Evolutionary conservation across 768 basidiomycete genomes (phyloP).

Genomic region (Termitomyces sp.): DNA sequence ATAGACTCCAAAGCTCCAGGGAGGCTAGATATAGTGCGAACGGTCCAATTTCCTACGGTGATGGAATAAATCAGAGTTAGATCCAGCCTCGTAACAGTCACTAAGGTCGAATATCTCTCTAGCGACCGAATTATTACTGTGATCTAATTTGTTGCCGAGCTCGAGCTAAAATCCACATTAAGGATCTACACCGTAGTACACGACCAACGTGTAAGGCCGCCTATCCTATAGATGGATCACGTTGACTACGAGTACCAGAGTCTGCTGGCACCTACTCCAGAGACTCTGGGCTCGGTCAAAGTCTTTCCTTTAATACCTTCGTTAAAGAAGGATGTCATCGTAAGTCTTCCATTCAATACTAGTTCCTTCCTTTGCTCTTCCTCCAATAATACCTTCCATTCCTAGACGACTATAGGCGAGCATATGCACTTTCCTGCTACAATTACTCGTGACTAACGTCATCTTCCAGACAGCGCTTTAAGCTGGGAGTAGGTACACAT

Average conservation of each 20-base stretch:
- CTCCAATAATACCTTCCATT: conserved; percentile 19
- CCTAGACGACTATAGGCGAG: conserved; percentile 40
- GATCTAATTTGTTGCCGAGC: not conserved
- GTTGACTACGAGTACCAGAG: conserved; percentile 37
- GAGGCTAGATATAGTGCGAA: not conserved
- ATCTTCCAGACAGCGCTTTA: conserved; percentile 54
- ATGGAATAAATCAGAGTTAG: not conserved
- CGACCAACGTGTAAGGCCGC: not conserved
- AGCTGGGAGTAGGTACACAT: conserved; percentile 67
- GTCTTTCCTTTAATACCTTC: conserved; percentile 81
- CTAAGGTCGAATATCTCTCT: not conserved
- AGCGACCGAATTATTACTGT: not conserved
- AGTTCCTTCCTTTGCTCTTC: not conserved
- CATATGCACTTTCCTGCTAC: conserved; percentile 7
- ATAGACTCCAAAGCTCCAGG: not conserved
- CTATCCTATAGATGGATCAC: conserved; percentile 15
- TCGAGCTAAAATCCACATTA: no score
- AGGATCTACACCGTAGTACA: no score
- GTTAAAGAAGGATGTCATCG: conserved; percentile 63
- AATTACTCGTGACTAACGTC: conserved; percentile 12
- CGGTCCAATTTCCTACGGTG: no score
- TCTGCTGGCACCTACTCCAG: conserved; percentile 50
- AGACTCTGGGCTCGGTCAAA: conserved; percentile 53
- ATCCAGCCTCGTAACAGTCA: not conserved
- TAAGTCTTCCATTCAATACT: conserved; percentile 28